Conservation (phyloP, 148 eudicot genomes). For the Rhododendron williamsianum region DNA sequence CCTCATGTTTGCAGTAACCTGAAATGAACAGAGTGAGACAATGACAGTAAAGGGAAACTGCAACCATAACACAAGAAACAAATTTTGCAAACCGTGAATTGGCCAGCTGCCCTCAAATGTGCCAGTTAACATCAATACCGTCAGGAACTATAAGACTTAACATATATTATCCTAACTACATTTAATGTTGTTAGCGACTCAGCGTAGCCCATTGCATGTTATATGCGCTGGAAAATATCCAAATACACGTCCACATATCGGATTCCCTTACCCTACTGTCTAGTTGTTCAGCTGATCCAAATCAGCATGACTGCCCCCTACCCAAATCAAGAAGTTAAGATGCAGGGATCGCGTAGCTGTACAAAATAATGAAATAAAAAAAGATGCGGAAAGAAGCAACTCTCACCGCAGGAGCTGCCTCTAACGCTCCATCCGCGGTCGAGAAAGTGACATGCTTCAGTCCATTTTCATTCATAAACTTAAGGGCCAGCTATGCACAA, state of each 20-base stretch:
- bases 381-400: neutral
- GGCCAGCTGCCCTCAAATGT: slow-evolving; percentile 70
- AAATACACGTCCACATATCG: neutral
- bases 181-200: no score
- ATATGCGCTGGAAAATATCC: neutral
- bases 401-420: slow-evolving; percentile 99
- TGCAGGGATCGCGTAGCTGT: neutral
- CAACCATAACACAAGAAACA: neutral
- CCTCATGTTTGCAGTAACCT: slow-evolving; percentile 73
- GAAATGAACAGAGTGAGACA: slow-evolving; percentile 4
- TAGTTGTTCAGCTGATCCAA: no score
- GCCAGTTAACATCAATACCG: neutral
- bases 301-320: no score
- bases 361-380: neutral
- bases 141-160: neutral
- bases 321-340: slow-evolving; percentile 11
- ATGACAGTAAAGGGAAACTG: slow-evolving; percentile 10
- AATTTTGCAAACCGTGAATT: slow-evolving; percentile 58
- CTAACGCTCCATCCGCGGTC: slow-evolving; percentile 96
- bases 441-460: slow-evolving; percentile 71
- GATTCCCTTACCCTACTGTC: no score
- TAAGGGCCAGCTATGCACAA: slow-evolving; percentile 69
- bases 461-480: slow-evolving; percentile 82
- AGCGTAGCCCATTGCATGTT: neutral
- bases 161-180: neutral